These are phyloP conservation scores for Cynanchum wilfordii DNA, from an alignment of 257 asterid species.

Conservation along the genomic window DNA sequence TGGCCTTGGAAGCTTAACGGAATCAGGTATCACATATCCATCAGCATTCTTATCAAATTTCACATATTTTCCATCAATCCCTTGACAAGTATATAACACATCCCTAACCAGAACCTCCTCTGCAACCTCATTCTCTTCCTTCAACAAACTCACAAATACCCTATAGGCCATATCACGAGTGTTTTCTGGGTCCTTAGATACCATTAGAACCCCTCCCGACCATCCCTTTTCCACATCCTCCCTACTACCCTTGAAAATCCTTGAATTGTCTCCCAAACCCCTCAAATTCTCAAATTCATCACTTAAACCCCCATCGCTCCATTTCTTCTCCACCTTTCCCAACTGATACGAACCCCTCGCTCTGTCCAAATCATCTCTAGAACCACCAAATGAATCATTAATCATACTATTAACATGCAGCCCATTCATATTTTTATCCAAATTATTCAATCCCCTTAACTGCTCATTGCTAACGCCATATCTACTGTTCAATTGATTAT, in stretches of 20 bases:
- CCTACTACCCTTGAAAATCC: constrained; percentile 37
- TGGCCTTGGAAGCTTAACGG: constrained; percentile 58
- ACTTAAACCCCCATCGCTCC: constrained; percentile 29
- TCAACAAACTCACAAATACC: constrained; percentile 59
- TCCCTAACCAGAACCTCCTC: constrained; percentile 91
- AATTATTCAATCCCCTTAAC: constrained; percentile 21
- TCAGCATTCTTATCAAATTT: constrained; percentile 64
- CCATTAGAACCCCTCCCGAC: constrained; percentile 75
- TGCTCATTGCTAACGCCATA: constrained; percentile 9
- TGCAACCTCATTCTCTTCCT: constrained; percentile 82
- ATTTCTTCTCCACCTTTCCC: constrained; percentile 32
- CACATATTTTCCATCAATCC: constrained; percentile 79
- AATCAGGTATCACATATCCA: constrained; percentile 65
- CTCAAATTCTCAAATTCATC: constrained; percentile 38
- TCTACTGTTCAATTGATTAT: constrained; percentile 25
- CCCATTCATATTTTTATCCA: constrained; percentile 24
- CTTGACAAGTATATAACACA: constrained; percentile 91
- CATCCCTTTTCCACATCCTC: constrained; percentile 47
- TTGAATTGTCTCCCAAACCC: constrained; percentile 36
- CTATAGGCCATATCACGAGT: constrained; percentile 74
- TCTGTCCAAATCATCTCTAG: constrained; percentile 27
- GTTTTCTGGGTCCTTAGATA: constrained; percentile 77
- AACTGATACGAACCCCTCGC: constrained; percentile 26
- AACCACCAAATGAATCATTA: constrained; percentile 18
- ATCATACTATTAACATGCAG: neutral